phyloP scores from a whole-genome alignment of 768 basidiomycete species.

The Candolleomyces efflorescens region DNA sequence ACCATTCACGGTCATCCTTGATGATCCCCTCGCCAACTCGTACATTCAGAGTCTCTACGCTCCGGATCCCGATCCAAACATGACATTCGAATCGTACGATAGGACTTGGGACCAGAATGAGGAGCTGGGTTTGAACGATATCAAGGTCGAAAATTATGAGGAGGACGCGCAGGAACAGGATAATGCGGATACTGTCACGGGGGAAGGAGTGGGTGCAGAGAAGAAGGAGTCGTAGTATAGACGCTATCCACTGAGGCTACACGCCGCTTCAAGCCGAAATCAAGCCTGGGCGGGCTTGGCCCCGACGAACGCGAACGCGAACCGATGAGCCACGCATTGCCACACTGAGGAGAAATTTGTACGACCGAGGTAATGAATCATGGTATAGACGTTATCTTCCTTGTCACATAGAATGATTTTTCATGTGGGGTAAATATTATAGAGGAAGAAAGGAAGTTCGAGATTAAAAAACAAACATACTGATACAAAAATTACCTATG shows the following conservation, averaged over 20 bases:
- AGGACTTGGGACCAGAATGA: slow-evolving; percentile 91
- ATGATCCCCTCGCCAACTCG: slow-evolving; percentile 94
- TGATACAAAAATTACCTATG: no score
- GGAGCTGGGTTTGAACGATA: slow-evolving; percentile 88
- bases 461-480: no score
- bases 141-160: slow-evolving; percentile 76
- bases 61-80: slow-evolving; percentile 94
- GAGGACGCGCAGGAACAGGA: slow-evolving; percentile 18
- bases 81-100: slow-evolving; percentile 80
- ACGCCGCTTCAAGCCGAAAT: no score
- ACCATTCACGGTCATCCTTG: slow-evolving; percentile 89
- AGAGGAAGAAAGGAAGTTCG: no score
- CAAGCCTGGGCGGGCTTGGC: no score
- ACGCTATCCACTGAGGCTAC: neutral
- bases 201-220: neutral
- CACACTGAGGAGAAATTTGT: no score
- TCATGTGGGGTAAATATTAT: no score
- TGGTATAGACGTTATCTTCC: no score
- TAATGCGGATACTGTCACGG: neutral
- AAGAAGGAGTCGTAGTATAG: neutral
- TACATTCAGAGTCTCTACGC: slow-evolving; percentile 97
- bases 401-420: no score
- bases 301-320: no score
- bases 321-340: no score
- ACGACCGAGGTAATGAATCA: no score